Evolutionary conservation across 1,139 yeast species (phyloP).

Genomic region (Yamadazyma jaroonii): DNA sequence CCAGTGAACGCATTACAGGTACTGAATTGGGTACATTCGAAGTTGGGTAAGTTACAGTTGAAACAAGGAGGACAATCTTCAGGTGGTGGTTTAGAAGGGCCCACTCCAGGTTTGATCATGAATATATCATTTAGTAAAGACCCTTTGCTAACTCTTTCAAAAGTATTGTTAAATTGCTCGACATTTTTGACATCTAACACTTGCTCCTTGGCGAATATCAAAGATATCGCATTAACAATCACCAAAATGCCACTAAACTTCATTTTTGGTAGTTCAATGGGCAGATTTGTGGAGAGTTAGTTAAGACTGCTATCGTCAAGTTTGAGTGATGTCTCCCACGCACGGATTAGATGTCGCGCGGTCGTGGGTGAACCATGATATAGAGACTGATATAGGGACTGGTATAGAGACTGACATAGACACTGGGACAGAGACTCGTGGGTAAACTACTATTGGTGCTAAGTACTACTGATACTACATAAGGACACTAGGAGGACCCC

Average conservation of each 20-base stretch:
- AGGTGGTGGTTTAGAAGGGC: constrained; percentile 10
- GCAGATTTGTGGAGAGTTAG: no score
- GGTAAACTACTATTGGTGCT: no score
- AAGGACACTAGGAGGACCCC: no score
- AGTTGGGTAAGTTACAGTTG: constrained; percentile 90
- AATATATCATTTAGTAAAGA: constrained; percentile 27
- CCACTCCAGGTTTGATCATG: constrained; percentile 18
- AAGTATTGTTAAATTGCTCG: constrained; percentile 15
- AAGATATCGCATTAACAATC: no score
- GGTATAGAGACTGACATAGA: no score
- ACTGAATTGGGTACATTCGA: constrained; percentile 87
- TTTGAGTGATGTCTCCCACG: constrained; percentile 1
- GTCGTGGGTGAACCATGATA: no score
- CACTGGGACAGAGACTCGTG: neutral
- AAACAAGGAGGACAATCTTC: constrained; percentile 75
- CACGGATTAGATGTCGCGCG: neutral
- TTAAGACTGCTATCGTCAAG: no score
- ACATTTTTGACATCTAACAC: constrained; percentile 6
- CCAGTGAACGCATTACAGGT: constrained; percentile 85
- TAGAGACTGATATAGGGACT: neutral
- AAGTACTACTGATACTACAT: no score
- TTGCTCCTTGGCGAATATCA: no score
- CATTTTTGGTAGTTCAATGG: no score
- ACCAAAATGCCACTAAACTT: no score
- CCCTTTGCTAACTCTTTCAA: constrained; percentile 25